Base-by-base conservation (phyloP, 2,329 filamentous ascomycete species). In the Metarhizium sp. region DNA sequence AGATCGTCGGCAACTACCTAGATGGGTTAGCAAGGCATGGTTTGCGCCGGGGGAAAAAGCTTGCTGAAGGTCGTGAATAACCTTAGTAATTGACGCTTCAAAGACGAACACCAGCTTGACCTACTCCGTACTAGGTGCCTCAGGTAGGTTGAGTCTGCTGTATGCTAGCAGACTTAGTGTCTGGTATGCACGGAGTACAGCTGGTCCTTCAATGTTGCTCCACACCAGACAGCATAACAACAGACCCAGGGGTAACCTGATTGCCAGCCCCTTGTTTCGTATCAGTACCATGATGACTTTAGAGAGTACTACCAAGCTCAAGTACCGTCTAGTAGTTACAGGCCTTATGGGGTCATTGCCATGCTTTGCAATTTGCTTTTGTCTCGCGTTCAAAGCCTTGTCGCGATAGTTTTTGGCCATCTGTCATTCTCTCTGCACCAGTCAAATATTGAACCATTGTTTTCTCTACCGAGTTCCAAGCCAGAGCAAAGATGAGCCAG, bases 401-500 rank as follows among this genome's bases (percentile, higher is more conserved):
- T 48, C 45, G 45, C 45, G 7, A 48, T 48, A 10, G 4, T 30
- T 8, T 29, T 48, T 30, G 11, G 18, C 45, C 45, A 30, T 48
- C 25, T 30, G 18, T 42, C 34, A 49, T 55, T 14, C 13, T 25
- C 47, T 14, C 14, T 43, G 36, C 34, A 16, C 49, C 13, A 25
- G 20, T 34, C 14, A 16, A 4, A 45, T 32, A n/a, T 29, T 29
- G 20, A 13, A 18, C n/a, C 18, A 42, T 45, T 42, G 8, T 6
- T 50, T n/a, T 18, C 25, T 40, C 52, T 46, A 16, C 5, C 25
- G 29, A 25, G 2, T 30, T 16, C 16, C 6, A 34, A 16, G 30
- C 25, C 14, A 51, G 16, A 8, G 29, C 47, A 11, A 54, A 49
- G 18, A 84, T 84, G 80, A 84, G 84, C 66, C 84, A 81, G 66